Evolutionary conservation across 495 filamentous ascomycete species (phyloP), one percentile per base, ranked within the genome.

Genomic region (Aspergillus baeticus): DNA sequence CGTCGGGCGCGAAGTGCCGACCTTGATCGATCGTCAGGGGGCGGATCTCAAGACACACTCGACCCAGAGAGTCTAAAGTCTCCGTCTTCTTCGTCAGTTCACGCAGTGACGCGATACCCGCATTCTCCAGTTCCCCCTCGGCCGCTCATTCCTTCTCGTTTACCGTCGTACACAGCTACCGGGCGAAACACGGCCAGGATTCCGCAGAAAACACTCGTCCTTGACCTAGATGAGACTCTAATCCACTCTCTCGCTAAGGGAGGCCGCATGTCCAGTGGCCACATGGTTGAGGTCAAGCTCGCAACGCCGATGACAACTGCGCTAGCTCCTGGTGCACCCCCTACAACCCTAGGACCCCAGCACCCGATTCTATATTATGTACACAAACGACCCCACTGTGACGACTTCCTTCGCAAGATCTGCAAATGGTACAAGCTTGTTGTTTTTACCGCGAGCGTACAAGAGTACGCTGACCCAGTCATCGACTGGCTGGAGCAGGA

Each of bases 371-470:
- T 98, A 55, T 98, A 98, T 74, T 98, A 97, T 76, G 94, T 98
- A 47, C 95, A 98, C 74, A 97, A 98, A 74, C 84, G 94, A 54
- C 94, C 94, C 29, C 84, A 96, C 66, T 98, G 95, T 72, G 93
- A 98, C 70, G 94, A 98, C 55, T 98, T 98, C 66, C 73, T 98
- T 62, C 85, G 92, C 69, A 92, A 95, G 82, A 84, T 93, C 45
- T 90, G 85, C 79, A 94, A 94, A 77, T 98, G 94, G 94, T 98
- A 96, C 70, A 97, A 96, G 69, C 79, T 98, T n/a, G 87, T 98
- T 51, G 76, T 96, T 47, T 98, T 98, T 71, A 98, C 94, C 6
- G 94, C 94, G 10, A 95, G 90, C 37, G 95, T 98, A 26, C 94
- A 98, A 69, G 94, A 98, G 69, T 98, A 98, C 65, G 94, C 94